Base-by-base conservation (phyloP, 345 rosid species). In the Eucalyptus leucophloia region DNA sequence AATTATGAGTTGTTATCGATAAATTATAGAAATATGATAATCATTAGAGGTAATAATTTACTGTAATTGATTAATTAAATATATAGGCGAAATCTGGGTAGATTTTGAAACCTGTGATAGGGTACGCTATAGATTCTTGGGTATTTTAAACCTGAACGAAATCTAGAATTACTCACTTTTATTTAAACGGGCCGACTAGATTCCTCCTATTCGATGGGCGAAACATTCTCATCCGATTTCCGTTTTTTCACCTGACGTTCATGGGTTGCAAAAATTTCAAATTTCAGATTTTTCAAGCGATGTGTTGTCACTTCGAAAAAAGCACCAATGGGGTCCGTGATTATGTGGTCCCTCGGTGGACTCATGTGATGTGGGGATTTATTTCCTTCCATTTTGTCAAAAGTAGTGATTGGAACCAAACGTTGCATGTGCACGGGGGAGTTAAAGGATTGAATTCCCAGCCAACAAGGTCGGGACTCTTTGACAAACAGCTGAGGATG, bases 1-100 rank as follows among this genome's bases (percentile, higher is more conserved):
- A 53, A 53, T 53, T 53, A 53, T 53, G 10, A 53, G 56, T 19
- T 53, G 24, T 53, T 0, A 21, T 53, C 0, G 8, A 1, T 53
- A 21, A 21, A 21, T 21, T 53, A 53, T 53, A 21, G 56, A 53
- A 21, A 53, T 19, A 21, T 53, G 11, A 21, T 8, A 53, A 1
- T 8, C 1, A 53, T 53, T 21, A 53, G 4, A 21, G 1, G 2
- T 21, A 21, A 53, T 21, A 5, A 8, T 53, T 53, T 53, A 19
- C 0, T 3, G 10, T 0, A 53, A 53, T 7, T 0, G 11, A 53
- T 53, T 53, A 53, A 53, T 53, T 19, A 53, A 19, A 53, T 19
- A 2, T 53, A 53, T 0, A 19, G 0, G 11, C 0, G 5, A 3
- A 53, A 53, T 21, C 0, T 53, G 1, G 0, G 4, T 53, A 53